phyloP scores from a whole-genome alignment of 1,139 yeast genomes.

The Arxiozyma slooffiae region DNA sequence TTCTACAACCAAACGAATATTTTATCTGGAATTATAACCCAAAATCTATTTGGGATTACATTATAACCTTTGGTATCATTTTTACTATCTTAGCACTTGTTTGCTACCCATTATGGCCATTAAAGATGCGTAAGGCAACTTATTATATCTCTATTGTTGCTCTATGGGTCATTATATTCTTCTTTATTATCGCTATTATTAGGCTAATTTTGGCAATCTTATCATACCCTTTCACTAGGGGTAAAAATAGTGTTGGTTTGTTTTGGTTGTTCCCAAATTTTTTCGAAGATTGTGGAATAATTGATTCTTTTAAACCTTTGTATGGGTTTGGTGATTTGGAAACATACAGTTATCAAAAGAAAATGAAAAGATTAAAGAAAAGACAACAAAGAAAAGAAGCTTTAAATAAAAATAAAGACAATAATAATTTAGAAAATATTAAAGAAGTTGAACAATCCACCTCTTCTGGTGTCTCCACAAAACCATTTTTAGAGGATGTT shows the following conservation, averaged over 20 bases:
- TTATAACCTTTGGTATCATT: conserved; percentile 54
- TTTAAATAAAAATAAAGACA: not conserved
- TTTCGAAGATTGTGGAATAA: conserved; percentile 89
- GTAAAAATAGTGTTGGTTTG: conserved; percentile 38
- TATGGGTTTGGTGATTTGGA: conserved; percentile 70
- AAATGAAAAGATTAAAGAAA: conserved; percentile 29
- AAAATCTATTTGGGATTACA: conserved; percentile 57
- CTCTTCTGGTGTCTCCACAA: not conserved
- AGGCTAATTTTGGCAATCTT: conserved; percentile 64
- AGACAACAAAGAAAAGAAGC: conserved; percentile 20
- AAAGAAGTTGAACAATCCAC: conserved; percentile 1
- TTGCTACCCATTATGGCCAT: conserved; percentile 95
- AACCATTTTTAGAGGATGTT: conserved; percentile 5
- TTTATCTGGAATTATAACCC: conserved; percentile 80
- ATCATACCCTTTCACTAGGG: conserved; percentile 41
- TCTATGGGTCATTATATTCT: conserved; percentile 62
- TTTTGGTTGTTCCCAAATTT: conserved; percentile 94
- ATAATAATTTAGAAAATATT: not conserved
- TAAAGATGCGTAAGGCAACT: conserved; percentile 77
- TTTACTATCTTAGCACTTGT: conserved; percentile 65
- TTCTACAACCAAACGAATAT: conserved; percentile 66
- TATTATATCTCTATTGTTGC: conserved; percentile 80
- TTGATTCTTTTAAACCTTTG: conserved; percentile 83
- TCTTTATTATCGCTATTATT: conserved; percentile 70
- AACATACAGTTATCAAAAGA: conserved; percentile 30